phyloP scores from a whole-genome alignment of 2,329 filamentous ascomycete genomes.

The Teratosphaeria zuluensis region DNA sequence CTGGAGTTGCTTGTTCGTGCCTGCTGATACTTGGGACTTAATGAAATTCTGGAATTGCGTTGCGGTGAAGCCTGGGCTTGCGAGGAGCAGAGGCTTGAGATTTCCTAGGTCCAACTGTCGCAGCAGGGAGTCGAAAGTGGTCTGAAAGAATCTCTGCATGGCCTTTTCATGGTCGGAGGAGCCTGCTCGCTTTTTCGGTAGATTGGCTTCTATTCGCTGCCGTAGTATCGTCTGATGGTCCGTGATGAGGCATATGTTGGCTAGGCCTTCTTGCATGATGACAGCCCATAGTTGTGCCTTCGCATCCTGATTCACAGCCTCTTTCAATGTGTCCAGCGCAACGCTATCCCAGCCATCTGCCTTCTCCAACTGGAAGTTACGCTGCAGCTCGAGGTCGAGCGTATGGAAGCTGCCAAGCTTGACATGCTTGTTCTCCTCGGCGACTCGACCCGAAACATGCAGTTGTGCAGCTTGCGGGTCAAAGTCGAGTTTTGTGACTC shows the following conservation, averaged over 20 bases:
- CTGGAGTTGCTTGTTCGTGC: constrained; percentile 63
- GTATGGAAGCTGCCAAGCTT: constrained; percentile 61
- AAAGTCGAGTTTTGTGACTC: constrained; percentile 58
- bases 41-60: constrained; percentile 69
- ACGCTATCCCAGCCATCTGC: constrained; percentile 81
- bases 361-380: constrained; percentile 84
- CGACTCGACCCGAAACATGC: constrained; percentile 57
- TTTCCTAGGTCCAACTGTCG: constrained; percentile 66
- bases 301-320: constrained; percentile 68
- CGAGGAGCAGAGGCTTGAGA: constrained; percentile 67
- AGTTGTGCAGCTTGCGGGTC: constrained; percentile 58
- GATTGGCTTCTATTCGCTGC: constrained; percentile 55
- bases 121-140: constrained; percentile 63
- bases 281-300: constrained; percentile 79
- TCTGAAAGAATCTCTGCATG: constrained; percentile 60
- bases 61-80: constrained; percentile 82
- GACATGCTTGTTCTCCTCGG: constrained; percentile 57
- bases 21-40: constrained; percentile 49
- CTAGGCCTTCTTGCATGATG: constrained; percentile 82
- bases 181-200: constrained; percentile 59
- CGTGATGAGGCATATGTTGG: constrained; percentile 75
- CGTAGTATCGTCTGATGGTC: constrained; percentile 69
- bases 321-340: constrained; percentile 64
- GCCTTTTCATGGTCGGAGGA: constrained; percentile 53
- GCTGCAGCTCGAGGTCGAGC: constrained; percentile 74